Percentiles rank a stretch among this genome's conserved stretches.
Evolutionary conservation across 2,329 filamentous ascomycete genomes (phyloP).

Genomic region (Ascomycota sp.): DNA sequence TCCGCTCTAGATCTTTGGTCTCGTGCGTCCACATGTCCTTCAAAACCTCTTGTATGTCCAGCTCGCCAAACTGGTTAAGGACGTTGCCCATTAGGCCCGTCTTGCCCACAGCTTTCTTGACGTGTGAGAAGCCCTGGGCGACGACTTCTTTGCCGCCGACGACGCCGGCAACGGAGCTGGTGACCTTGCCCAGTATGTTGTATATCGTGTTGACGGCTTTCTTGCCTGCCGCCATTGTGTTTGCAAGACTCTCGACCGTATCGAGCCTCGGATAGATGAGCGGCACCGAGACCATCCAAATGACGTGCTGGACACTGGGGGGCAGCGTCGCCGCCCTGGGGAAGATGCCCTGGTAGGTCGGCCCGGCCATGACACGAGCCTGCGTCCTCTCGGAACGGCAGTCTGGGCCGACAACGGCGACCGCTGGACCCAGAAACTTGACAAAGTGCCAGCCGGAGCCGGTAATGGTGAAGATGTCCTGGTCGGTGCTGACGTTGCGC

Average conservation of each 20-base stretch:
- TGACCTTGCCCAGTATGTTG: constrained; percentile 86
- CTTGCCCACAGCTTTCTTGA: constrained; percentile 94
- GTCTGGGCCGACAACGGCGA: constrained; percentile 76
- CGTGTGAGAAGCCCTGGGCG: constrained; percentile 73
- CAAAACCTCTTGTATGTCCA: constrained; percentile 82
- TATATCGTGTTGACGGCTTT: constrained; percentile 92
- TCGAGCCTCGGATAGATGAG: constrained; percentile 79
- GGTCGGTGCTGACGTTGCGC: constrained; percentile 66
- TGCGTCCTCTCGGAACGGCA: constrained; percentile 80
- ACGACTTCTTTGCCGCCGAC: constrained; percentile 89
- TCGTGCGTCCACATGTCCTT: constrained; percentile 97
- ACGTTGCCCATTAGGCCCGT: constrained; percentile 87
- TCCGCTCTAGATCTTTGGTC: constrained; percentile 87
- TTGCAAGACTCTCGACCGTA: constrained; percentile 71
- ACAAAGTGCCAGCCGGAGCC: constrained; percentile 98
- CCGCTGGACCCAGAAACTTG: constrained; percentile 79
- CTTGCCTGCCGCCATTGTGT: constrained; percentile 83
- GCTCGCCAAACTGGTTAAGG: constrained; percentile 84
- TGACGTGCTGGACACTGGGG: constrained; percentile 81
- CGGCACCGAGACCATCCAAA: constrained; percentile 88
- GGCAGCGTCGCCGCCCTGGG: constrained; percentile 83
- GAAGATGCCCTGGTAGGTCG: constrained; percentile 92
- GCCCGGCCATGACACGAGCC: constrained; percentile 78
- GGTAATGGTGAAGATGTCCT: constrained; percentile 86
- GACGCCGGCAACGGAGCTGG: constrained; percentile 81